Evolutionary conservation across 441 rosid species (phyloP), one percentile per base, ranked within the genome.

Genomic region (Bruguiera hainesii): DNA sequence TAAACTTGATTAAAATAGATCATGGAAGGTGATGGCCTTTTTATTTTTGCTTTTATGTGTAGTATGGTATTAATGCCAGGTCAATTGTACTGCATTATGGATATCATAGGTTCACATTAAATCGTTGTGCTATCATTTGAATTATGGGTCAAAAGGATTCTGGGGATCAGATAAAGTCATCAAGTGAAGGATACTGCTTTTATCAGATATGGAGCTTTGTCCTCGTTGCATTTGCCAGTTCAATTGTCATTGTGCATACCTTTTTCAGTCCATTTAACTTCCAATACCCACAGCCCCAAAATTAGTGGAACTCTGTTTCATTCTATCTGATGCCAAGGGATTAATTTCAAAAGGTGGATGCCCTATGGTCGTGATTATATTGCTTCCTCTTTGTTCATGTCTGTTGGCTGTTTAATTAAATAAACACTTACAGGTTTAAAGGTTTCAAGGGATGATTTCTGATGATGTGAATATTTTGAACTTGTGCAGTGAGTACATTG

Each of bases 401-500:
- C 30, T 35, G 29, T 69, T 30, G 5, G 20, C 29, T 37, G 57
- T 60, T 23, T 19, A 63, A 39, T 61, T 42, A 56, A 61, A 58
- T 6, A 21, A 49, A 9, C 19, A 64, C 26, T 20, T 46, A 3
- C 13, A 42, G 31, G 51, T 29, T 57, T 50, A 21, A 48, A 61
- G 57, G 26, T 60, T 70, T 58, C 60, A 8, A 51, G 20, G 15
- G 63, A 51, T 56, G 37, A 55, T 37, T 37, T 77, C 35, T 71
- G 48, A 74, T 63, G 29, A 60, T 63, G 35, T 73, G 59, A 60
- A 64, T 71, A 39, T 67, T 42, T 78, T 68, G 63, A 65, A 73
- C 57, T 71, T 71, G 66, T 85, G 88, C 90, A 87, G 98, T 73
- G 99, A 95, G 76, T 95, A 89, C 77, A 95, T 95, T 64, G 85